These are phyloP conservation scores for Monilinia fructigena DNA, from an alignment of 2,329 filamentous ascomycete genomes.

Conservation along the genomic window DNA sequence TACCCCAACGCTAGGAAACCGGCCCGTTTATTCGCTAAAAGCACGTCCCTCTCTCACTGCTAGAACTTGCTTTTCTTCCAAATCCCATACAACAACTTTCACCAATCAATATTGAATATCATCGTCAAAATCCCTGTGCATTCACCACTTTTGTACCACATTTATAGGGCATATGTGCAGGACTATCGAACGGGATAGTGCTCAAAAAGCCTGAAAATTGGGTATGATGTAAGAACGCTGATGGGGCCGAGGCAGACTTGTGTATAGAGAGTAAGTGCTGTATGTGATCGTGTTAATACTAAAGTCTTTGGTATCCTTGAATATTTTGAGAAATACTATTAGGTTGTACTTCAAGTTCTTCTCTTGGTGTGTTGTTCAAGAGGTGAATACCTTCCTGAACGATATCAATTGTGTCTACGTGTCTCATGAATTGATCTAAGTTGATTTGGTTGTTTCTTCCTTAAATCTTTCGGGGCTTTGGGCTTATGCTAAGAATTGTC, in stretches of 20 bases:
- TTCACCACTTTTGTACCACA: neutral
- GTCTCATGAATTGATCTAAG: conserved; percentile 13
- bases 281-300: neutral
- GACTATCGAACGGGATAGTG: neutral
- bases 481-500: neutral
- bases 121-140: conserved; percentile 8
- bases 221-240: conserved; percentile 9
- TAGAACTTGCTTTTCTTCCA: conserved; percentile 4
- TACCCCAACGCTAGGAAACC: neutral
- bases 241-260: neutral
- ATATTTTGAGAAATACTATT: neutral
- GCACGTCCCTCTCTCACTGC: neutral
- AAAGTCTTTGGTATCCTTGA: no score
- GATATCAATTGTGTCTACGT: neutral
- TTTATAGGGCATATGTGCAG: conserved; percentile 11
- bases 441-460: neutral
- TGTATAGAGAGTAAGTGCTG: neutral
- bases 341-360: neutral
- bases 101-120: conserved; percentile 19
- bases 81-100: neutral
- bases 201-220: conserved; percentile 2
- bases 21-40: neutral
- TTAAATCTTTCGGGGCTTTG: neutral
- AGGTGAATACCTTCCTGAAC: neutral
- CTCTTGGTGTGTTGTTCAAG: neutral